Conservation (phyloP, 306 rosid genomes). For the Acacia melanoxylon region DNA sequence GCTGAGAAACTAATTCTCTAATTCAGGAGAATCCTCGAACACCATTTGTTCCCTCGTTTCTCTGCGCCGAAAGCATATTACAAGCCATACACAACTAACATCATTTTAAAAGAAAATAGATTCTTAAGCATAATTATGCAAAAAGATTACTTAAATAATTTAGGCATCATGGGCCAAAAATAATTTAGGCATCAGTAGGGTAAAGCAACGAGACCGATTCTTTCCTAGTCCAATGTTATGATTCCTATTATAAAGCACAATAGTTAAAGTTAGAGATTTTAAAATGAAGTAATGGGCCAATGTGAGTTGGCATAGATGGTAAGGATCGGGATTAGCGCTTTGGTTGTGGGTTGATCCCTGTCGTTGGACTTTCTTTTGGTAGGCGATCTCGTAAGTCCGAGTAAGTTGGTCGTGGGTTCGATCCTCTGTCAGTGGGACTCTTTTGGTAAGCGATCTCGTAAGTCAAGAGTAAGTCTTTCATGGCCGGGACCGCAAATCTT, state of each 20-base stretch:
- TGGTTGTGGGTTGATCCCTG: too few relatives aligned
- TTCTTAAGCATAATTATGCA: not conserved
- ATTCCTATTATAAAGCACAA: not conserved
- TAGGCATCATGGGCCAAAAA: not conserved
- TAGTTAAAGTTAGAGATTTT: not conserved
- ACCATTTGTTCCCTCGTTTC: not conserved
- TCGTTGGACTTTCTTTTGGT: too few relatives aligned
- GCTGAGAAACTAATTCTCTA: not conserved
- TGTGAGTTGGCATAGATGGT: too few relatives aligned
- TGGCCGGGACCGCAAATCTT: too few relatives aligned
- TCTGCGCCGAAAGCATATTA: constrained; percentile 1
- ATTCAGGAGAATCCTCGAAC: not conserved
- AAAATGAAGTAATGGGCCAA: not conserved
- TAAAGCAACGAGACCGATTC: not conserved
- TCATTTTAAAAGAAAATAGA: not conserved
- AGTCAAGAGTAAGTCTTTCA: too few relatives aligned
- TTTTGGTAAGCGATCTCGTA: too few relatives aligned
- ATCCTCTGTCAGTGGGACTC: too few relatives aligned
- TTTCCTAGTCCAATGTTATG: not conserved
- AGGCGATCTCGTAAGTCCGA: too few relatives aligned
- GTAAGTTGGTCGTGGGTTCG: too few relatives aligned
- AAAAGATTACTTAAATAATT: not conserved
- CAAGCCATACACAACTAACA: not conserved
- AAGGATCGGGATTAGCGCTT: too few relatives aligned
- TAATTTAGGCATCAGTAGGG: not conserved